phyloP scores from a whole-genome alignment of 805 yeast genomes.

The Candida glaebosa region DNA sequence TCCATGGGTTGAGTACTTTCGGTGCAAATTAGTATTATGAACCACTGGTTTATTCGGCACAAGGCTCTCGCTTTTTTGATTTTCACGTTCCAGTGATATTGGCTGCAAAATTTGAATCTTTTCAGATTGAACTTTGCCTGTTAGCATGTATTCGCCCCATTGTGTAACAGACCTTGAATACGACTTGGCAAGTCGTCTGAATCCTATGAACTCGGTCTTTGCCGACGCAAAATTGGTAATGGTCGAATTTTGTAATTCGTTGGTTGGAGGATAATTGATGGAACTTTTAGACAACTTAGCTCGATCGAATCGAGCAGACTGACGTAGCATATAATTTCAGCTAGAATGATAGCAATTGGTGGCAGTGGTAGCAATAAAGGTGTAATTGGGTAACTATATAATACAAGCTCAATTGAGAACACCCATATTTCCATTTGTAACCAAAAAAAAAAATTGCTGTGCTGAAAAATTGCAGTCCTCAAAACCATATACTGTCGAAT shows the following conservation, averaged over 20 bases:
- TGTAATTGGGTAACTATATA: too few relatives aligned
- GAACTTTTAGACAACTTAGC: conserved; percentile 2
- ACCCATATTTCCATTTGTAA: too few relatives aligned
- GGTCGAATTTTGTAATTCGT: not conserved
- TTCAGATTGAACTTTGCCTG: not conserved
- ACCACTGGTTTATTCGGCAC: not conserved
- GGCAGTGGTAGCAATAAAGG: too few relatives aligned
- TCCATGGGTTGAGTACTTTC: not conserved
- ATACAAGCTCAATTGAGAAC: too few relatives aligned
- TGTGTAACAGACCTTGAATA: conserved; percentile 1
- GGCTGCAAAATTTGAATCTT: not conserved
- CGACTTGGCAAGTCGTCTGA: conserved; percentile 4
- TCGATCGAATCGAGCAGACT: not conserved
- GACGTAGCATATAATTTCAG: not conserved
- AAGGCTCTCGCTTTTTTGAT: not conserved
- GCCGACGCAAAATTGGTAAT: not conserved
- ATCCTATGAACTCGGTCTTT: conserved; percentile 1
- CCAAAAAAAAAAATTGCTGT: too few relatives aligned
- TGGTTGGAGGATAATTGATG: not conserved
- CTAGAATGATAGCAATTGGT: too few relatives aligned
- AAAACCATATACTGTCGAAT: too few relatives aligned
- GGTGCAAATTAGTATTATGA: too few relatives aligned
- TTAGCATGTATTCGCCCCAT: conserved; percentile 1
- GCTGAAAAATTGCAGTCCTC: too few relatives aligned
- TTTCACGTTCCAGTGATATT: not conserved